phyloP scores from a whole-genome alignment of 257 asterid species.

The Jaltomata sinuosa region DNA sequence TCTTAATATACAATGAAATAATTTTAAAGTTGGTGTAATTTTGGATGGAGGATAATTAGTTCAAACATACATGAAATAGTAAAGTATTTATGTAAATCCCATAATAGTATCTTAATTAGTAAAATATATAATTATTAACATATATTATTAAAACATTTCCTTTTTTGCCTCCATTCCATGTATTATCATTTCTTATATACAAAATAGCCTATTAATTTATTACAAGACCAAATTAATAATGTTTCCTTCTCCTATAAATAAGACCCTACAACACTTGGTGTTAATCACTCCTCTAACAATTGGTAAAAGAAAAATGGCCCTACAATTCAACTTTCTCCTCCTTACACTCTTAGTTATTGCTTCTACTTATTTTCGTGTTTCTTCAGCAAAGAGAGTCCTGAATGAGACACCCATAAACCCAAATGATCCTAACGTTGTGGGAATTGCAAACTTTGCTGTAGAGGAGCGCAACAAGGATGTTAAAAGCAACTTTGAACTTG shows the following conservation, averaged over 20 bases:
- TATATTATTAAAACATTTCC: too few relatives aligned
- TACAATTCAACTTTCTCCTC: background rate
- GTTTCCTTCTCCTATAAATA: background rate
- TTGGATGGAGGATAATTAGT: background rate
- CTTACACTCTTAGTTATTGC: background rate
- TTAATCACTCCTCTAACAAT: background rate
- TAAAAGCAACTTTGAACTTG: background rate
- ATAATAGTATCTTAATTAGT: background rate
- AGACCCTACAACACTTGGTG: background rate
- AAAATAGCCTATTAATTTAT: background rate
- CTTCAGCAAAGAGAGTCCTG: background rate
- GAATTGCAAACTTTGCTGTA: background rate
- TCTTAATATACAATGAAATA: background rate
- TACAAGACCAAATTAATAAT: background rate
- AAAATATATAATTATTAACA: background rate
- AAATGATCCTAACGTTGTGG: background rate
- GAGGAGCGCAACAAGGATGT: background rate
- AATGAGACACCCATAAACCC: background rate
- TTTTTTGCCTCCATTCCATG: too few relatives aligned
- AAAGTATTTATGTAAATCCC: background rate
- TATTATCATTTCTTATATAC: too few relatives aligned
- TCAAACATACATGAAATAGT: background rate
- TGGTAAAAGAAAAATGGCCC: background rate
- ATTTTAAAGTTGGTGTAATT: background rate
- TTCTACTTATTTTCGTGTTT: background rate